Percentiles rank a stretch among this genome's conserved stretches.
These are phyloP conservation scores for Quaeritorhiza haematococci DNA, from an alignment of 371 early-diverging fungal species.

Conservation along the genomic window DNA sequence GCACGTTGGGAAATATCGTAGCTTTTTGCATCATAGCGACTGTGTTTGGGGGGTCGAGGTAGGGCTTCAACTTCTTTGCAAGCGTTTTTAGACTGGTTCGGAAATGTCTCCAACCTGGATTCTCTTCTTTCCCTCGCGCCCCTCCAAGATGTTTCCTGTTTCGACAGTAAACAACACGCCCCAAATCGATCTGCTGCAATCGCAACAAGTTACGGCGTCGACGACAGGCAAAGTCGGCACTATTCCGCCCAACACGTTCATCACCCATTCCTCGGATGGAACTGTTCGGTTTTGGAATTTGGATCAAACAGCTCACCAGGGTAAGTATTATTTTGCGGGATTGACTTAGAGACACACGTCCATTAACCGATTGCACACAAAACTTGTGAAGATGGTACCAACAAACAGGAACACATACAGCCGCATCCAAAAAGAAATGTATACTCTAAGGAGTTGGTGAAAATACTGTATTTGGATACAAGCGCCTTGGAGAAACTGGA, in stretches of 20 bases:
- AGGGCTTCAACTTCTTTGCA: no score
- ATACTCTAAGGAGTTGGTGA: slow-evolving; percentile 56
- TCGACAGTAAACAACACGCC: no score
- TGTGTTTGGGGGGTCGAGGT: slow-evolving; percentile 86
- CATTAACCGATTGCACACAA: slow-evolving; percentile 1
- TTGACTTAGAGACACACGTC: no score
- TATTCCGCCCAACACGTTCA: slow-evolving; percentile 68
- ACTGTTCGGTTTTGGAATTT: slow-evolving; percentile 79
- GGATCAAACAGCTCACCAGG: slow-evolving; percentile 26
- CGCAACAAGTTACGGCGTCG: no score
- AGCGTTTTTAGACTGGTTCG: no score
- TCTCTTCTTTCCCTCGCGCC: no score
- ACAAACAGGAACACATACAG: slow-evolving; percentile 10
- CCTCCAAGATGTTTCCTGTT: no score
- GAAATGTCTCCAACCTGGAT: no score
- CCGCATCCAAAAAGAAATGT: slow-evolving; percentile 44
- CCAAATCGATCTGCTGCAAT: no score
- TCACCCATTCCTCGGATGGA: slow-evolving; percentile 74
- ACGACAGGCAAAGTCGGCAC: no score
- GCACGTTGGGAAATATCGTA: slow-evolving; percentile 59
- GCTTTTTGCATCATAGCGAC: slow-evolving; percentile 70
- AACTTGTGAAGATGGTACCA: slow-evolving; percentile 5
- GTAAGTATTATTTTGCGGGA: neutral
- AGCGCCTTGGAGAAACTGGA: neutral
- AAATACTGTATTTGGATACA: slow-evolving; percentile 52